Conservation (phyloP, 306 rosid species). For the Vigna nakashimae region DNA sequence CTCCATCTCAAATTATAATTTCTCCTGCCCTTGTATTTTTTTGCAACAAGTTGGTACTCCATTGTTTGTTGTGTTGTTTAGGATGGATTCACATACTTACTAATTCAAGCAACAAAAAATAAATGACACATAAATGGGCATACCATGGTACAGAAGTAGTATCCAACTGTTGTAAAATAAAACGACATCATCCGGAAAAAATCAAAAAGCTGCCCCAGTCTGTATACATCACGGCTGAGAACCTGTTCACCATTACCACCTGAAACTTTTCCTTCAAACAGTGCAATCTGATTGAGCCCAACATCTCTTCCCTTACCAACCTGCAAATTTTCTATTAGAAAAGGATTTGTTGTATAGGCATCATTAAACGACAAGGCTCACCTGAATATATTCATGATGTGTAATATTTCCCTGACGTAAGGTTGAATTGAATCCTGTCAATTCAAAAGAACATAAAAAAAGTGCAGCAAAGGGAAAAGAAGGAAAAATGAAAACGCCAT, state of each 20-base stretch:
- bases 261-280: slow-evolving; percentile 91
- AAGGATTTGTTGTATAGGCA: slow-evolving; percentile 16
- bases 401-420: slow-evolving; percentile 95
- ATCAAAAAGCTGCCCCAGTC: slow-evolving; percentile 97
- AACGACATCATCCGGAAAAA: slow-evolving; percentile 97
- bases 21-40: neutral
- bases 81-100: neutral
- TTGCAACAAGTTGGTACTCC: neutral
- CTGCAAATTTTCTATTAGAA: slow-evolving; percentile 61
- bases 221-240: slow-evolving; percentile 95
- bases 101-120: neutral
- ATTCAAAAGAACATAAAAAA: slow-evolving; percentile 39
- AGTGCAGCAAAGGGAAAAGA: neutral
- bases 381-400: slow-evolving; percentile 98
- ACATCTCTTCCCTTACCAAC: slow-evolving; percentile 98
- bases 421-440: slow-evolving; percentile 92
- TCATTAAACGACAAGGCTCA: slow-evolving; percentile 41
- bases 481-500: neutral
- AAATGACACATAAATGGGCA: slow-evolving; percentile 29
- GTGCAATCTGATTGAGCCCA: slow-evolving; percentile 93
- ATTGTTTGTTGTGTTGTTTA: neutral
- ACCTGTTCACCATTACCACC: slow-evolving; percentile 98
- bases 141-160: slow-evolving; percentile 94
- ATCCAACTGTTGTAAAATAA: slow-evolving; percentile 90
- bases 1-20: neutral